A percentile compares a stretch with the other conserved stretches of the same genome.
phyloP scores from a whole-genome alignment of 345 rosid genomes.

The Bruguiera parviflora region DNA sequence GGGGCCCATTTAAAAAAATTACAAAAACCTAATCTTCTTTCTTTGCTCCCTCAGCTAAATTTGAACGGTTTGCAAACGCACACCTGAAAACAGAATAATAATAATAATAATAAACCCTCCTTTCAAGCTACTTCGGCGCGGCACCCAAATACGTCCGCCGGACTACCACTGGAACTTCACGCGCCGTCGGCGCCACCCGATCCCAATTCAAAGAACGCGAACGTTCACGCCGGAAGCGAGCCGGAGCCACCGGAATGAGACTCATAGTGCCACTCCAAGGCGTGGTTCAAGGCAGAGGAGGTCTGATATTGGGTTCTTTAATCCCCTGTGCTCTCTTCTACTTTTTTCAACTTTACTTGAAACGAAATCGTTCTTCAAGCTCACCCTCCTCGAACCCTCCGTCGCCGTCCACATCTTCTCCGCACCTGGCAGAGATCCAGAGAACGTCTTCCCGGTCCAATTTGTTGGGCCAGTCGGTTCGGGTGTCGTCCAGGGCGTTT shows the following conservation, averaged over 20 bases:
- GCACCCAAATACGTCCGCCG: neutral
- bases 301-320: constrained; percentile 70
- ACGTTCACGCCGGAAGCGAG: constrained; percentile 2
- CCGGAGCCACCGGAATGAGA: constrained; percentile 53
- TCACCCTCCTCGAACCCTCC: constrained; percentile 35
- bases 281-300: constrained; percentile 76
- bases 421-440: constrained; percentile 43
- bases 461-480: constrained; percentile 46
- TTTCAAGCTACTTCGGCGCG: neutral
- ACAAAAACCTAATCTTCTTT: constrained; percentile 3
- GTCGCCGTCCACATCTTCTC: constrained; percentile 41
- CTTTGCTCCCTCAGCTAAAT: neutral
- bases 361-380: constrained; percentile 51
- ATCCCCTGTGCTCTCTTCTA: constrained; percentile 87
- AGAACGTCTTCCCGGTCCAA: constrained; percentile 55
- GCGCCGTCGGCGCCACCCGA: constrained; percentile 12
- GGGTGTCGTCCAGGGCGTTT: constrained; percentile 52
- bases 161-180: constrained; percentile 6
- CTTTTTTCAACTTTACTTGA: constrained; percentile 66
- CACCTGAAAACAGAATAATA: no score
- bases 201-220: constrained; percentile 13
- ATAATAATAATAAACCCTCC: neutral
- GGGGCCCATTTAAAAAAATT: no score
- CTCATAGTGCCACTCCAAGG: constrained; percentile 81
- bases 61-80: no score